Evolutionary conservation across 805 yeast species (phyloP).

Genomic region (Candida glaebosa): DNA sequence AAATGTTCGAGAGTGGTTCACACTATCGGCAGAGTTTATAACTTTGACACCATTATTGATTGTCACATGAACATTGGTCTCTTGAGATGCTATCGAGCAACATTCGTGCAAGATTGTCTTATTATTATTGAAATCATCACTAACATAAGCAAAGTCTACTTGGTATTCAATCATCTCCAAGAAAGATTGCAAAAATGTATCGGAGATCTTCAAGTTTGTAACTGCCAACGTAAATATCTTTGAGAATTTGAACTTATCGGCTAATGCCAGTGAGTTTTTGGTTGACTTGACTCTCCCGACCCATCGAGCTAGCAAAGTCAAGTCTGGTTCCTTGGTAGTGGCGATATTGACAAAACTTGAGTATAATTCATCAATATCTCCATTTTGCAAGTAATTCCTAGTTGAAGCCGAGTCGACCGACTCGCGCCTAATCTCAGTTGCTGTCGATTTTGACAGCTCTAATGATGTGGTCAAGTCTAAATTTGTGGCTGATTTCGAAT

Average conservation of each 20-base stretch:
- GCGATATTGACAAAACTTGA: conserved; percentile 62
- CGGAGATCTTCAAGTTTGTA: conserved; percentile 61
- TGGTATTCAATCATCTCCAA: conserved; percentile 37
- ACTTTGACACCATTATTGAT: conserved; percentile 44
- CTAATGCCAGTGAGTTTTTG: conserved; percentile 10
- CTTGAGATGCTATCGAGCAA: conserved; percentile 38
- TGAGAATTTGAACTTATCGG: conserved; percentile 43
- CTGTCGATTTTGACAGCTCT: no score
- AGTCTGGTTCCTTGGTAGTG: conserved; percentile 39
- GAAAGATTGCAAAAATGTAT: conserved; percentile 52
- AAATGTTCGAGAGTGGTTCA: conserved; percentile 35
- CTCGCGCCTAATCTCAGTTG: conserved; percentile 2
- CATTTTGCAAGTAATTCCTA: conserved; percentile 24
- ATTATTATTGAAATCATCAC: conserved; percentile 54
- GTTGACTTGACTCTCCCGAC: conserved; percentile 31
- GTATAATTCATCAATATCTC: conserved; percentile 65
- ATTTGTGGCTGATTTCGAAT: background rate
- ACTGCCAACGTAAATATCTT: conserved; percentile 71
- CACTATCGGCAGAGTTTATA: conserved; percentile 32
- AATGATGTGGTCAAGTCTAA: background rate
- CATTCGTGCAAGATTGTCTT: conserved; percentile 76
- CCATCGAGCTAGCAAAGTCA: conserved; percentile 34
- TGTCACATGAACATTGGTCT: conserved; percentile 33
- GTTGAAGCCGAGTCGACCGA: conserved; percentile 8
- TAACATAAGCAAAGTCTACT: conserved; percentile 62